Evolutionary conservation across 1,284 basidiomycete genomes (phyloP).

Genomic region (Puccinia sorghi): DNA sequence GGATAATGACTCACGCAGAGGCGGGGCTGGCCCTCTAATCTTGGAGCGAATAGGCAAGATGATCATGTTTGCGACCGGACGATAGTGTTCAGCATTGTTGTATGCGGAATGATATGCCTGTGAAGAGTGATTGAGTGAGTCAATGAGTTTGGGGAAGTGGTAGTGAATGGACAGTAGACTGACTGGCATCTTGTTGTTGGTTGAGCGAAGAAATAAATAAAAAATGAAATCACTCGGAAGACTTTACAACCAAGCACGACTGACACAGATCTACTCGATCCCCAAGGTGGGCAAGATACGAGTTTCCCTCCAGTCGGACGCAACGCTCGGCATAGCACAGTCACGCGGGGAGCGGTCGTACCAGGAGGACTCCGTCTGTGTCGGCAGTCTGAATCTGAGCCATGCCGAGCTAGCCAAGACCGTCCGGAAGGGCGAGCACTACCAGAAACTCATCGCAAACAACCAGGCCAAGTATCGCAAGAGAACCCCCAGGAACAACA

Average conservation of each 20-base stretch:
- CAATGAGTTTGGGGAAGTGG: not conserved
- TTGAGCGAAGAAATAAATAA: not conserved
- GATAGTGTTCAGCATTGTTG: slow-evolving; percentile 79
- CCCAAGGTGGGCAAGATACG: slow-evolving; percentile 9
- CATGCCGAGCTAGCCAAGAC: slow-evolving; percentile 6
- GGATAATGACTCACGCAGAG: slow-evolving; percentile 64
- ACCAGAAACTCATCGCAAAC: not conserved
- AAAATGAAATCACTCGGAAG: not conserved
- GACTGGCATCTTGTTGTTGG: not conserved
- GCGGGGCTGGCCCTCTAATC: slow-evolving; percentile 85
- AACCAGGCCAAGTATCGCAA: slow-evolving; percentile 4
- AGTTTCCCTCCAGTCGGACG: not conserved
- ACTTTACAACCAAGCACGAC: not conserved
- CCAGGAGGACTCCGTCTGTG: slow-evolving; percentile 20
- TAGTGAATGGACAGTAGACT: not conserved
- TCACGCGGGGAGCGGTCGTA: slow-evolving; percentile 39
- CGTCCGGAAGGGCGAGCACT: not conserved
- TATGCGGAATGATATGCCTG: slow-evolving; percentile 96
- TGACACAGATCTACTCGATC: slow-evolving; percentile 28
- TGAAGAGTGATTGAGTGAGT: not conserved
- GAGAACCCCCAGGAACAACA: not conserved
- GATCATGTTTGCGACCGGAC: slow-evolving; percentile 84
- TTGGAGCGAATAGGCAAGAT: slow-evolving; percentile 88
- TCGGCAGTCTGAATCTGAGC: slow-evolving; percentile 14
- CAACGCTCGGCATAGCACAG: slow-evolving; percentile 16